phyloP scores from a whole-genome alignment of 495 filamentous ascomycete genomes.

The Xylaria grammica region DNA sequence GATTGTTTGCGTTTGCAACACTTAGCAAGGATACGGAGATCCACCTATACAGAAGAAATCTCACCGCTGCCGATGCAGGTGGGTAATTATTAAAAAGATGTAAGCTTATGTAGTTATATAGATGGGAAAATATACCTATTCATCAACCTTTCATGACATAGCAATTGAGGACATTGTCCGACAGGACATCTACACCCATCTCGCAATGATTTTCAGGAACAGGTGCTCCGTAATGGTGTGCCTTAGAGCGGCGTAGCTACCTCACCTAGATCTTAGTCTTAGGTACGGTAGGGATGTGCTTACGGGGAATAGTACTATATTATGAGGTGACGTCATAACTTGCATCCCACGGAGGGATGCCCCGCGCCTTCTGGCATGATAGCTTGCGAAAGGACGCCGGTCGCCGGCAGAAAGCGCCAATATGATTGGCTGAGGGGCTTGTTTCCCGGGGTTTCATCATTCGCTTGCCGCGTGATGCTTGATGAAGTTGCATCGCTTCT shows the following conservation, averaged over 20 bases:
- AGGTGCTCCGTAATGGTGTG: not conserved
- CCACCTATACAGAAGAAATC: too few species aligned
- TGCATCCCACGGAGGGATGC: not conserved
- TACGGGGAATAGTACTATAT: not conserved
- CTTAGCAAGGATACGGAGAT: too few species aligned
- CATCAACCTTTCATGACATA: too few species aligned
- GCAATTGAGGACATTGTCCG: too few species aligned
- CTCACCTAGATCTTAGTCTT: not conserved
- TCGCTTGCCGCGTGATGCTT: conserved; percentile 3
- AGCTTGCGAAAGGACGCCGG: not conserved
- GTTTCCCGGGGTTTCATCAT: not conserved
- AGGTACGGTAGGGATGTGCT: not conserved
- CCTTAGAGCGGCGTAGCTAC: not conserved
- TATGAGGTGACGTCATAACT: conserved; percentile 13
- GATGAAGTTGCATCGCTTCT: not conserved
- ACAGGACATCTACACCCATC: too few species aligned
- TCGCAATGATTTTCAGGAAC: conserved; percentile 15
- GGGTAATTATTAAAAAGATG: too few species aligned
- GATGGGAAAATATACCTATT: too few species aligned
- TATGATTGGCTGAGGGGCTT: not conserved
- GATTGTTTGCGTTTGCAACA: too few species aligned
- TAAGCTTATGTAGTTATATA: too few species aligned
- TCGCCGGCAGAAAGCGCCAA: not conserved
- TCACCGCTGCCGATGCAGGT: too few species aligned
- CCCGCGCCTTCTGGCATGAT: not conserved